Evolutionary conservation across 1,284 basidiomycete genomes (phyloP), one percentile per base, ranked within the genome.

Genomic region (Wallemia hederae): DNA sequence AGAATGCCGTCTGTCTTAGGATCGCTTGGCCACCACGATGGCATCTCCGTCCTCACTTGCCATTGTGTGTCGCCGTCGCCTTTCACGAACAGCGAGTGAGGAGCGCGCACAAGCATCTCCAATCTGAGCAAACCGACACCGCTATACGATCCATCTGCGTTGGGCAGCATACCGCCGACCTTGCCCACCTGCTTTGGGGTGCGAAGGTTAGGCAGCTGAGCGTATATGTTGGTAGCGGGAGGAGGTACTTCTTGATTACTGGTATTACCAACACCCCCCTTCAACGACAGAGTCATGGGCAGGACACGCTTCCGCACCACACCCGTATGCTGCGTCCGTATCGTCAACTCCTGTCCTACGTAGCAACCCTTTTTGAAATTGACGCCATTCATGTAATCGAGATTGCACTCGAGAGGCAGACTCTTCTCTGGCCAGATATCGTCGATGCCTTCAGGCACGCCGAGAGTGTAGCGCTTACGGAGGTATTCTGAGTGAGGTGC

Each of bases 341-440:
- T 91, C 0, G 92, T 97, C 49, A 98, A 74, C 67, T 98, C 94
- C 74, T 99, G 94, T 1, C 94, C 94, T 1, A 98, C 81, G 68
- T 97, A 98, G 70, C 94, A 99, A 3, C 94, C 94, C 72, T 99
- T 98, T 59, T 85, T 77, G 70, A 96, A 96, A 71, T 97, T 90
- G 66, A 98, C 90, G 67, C 81, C 92, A 62, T 87, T 84, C 82
- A 94, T 94, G 60, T 85, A 74, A 69, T 98, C 92, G 65, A 97
- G 73, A 69, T 90, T 90, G 24, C 83, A 88, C 65, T 98, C 92
- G 72, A 96, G 82, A 1, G 94, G 94, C 62, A 97, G 80, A 0
- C 85, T 80, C 1, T 81, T 77, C 65, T 78, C 76, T 19, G 85
- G 80, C 1, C 78, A 73, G 1, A 97, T 83, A 66, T 98, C 92